phyloP scores from a whole-genome alignment of 1,284 basidiomycete genomes.

The Ustilago vetiveriae region DNA sequence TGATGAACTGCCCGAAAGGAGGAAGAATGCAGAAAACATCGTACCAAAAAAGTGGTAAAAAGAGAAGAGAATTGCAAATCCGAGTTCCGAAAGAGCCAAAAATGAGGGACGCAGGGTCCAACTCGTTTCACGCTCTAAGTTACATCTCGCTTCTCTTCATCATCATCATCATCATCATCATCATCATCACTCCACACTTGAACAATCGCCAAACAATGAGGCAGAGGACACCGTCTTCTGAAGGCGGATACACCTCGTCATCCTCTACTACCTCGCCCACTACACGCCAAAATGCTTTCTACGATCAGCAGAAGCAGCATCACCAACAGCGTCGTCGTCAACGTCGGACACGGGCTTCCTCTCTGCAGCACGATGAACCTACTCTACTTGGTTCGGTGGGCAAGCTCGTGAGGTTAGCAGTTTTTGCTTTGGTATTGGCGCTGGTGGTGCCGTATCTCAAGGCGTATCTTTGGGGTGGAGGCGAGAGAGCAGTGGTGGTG shows the following conservation, averaged over 20 bases:
- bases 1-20: too few species aligned
- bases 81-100: conserved; percentile 1
- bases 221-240: background rate
- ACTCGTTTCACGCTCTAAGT: conserved; percentile 4
- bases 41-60: too few species aligned
- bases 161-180: too few species aligned
- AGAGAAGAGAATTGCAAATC: background rate
- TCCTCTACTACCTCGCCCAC: conserved; percentile 8
- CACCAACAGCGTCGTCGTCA: background rate
- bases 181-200: background rate
- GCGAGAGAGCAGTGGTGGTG: background rate
- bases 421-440: conserved; percentile 18
- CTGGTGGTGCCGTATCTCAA: conserved; percentile 21
- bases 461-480: background rate
- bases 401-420: conserved; percentile 19
- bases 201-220: conserved; percentile 11
- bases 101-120: conserved; percentile 12
- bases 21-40: too few species aligned
- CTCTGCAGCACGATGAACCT: background rate
- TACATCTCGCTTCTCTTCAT: too few species aligned
- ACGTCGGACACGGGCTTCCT: background rate
- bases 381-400: conserved; percentile 3
- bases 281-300: background rate
- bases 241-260: conserved; percentile 1
- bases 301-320: background rate